phyloP scores from a whole-genome alignment of 106 monocot genomes.

The Dactylorhiza incarnata region DNA sequence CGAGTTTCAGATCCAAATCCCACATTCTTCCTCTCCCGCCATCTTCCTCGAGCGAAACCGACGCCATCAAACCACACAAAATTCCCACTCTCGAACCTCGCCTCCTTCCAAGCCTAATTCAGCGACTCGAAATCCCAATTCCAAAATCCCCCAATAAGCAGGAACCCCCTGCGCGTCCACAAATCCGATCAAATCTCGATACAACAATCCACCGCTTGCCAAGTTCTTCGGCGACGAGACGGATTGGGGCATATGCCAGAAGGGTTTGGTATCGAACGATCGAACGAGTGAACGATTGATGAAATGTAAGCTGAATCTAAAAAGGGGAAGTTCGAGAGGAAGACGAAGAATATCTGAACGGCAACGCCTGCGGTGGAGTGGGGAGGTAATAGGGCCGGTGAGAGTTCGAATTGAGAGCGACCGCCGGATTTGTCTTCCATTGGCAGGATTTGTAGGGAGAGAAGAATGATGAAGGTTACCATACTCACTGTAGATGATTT shows the following conservation, averaged over 20 bases:
- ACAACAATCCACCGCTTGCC: background rate
- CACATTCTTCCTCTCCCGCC: conserved; percentile 45
- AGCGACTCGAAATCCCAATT: background rate
- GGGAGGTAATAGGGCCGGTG: background rate
- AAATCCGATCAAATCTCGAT: background rate
- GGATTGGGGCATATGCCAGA: background rate
- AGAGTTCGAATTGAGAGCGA: background rate
- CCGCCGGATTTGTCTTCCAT: background rate
- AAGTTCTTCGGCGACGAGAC: background rate
- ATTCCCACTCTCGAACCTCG: background rate
- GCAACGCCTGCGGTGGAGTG: background rate
- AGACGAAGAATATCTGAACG: background rate
- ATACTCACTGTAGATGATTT: too few species aligned
- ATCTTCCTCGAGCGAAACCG: conserved; percentile 18
- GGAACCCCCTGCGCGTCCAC: background rate
- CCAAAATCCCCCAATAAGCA: background rate
- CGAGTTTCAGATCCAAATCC: conserved; percentile 56
- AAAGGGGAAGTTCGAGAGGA: background rate
- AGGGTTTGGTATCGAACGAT: background rate
- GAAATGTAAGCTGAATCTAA: background rate
- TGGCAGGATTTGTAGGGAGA: background rate
- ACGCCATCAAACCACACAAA: conserved; percentile 20
- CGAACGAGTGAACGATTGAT: background rate
- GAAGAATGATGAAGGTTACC: background rate
- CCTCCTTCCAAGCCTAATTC: background rate